phyloP scores from a whole-genome alignment of 768 basidiomycete genomes.

The Infundibulicybe gibba region DNA sequence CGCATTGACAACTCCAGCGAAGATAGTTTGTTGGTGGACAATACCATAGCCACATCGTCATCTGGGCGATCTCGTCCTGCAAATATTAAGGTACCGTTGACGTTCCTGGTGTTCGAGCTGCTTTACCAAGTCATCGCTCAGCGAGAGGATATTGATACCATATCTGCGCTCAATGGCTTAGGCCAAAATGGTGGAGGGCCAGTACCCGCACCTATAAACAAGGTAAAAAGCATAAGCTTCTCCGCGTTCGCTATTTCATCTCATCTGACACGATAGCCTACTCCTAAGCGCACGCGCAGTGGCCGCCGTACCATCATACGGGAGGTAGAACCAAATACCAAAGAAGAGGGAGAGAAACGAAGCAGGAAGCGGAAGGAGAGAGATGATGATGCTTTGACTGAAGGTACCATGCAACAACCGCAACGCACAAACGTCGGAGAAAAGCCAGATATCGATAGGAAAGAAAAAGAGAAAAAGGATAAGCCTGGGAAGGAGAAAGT shows the following conservation, averaged over 20 bases:
- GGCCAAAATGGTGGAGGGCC: slow-evolving; percentile 5
- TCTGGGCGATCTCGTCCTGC: slow-evolving; percentile 18
- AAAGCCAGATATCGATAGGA: slow-evolving; percentile 1
- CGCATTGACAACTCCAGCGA: slow-evolving; percentile 21
- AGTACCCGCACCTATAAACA: slow-evolving; percentile 7
- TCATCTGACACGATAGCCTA: slow-evolving; percentile 6
- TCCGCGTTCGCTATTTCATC: no score
- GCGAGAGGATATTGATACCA: slow-evolving; percentile 33
- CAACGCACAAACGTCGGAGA: slow-evolving; percentile 6
- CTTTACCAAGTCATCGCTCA: slow-evolving; percentile 7
- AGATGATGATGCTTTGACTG: slow-evolving; percentile 31
- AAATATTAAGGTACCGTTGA: slow-evolving; percentile 31
- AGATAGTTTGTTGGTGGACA: slow-evolving; percentile 13
- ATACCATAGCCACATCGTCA: slow-evolving; percentile 12
- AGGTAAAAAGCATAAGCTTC: slow-evolving; percentile 6
- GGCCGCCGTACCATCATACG: slow-evolving; percentile 25
- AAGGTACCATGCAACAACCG: slow-evolving; percentile 6
- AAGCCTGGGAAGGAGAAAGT: slow-evolving; percentile 8
- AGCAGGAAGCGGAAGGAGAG: slow-evolving; percentile 40
- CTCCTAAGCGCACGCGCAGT: slow-evolving; percentile 19
- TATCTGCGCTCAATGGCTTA: slow-evolving; percentile 4
- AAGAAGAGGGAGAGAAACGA: slow-evolving; percentile 31
- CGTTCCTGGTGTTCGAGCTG: background rate
- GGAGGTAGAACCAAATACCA: slow-evolving; percentile 15
- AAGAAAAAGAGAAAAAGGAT: slow-evolving; percentile 9